Evolutionary conservation across 148 eudicot species (phyloP), one percentile per base, ranked within the genome.

Genomic region (Cornus florida): DNA sequence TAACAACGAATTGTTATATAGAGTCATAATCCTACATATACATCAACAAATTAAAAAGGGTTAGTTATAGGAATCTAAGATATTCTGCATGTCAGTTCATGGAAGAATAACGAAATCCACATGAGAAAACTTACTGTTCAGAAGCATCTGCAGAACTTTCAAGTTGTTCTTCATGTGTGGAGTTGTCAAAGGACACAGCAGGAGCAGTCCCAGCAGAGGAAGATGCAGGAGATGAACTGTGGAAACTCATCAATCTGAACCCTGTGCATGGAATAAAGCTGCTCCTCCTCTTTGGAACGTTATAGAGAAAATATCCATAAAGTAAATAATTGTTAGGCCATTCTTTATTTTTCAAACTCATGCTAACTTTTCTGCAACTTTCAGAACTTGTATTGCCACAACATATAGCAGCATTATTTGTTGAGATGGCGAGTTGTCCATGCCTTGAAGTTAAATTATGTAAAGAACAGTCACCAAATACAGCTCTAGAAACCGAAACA

Each of bases 281-380:
- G 28, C 83, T 86, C 68, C 80, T 87, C 67, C 89, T 80, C 87
- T 85, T 84, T 35, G 84, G 78, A 75, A 81, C 86, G 77, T 84
- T 86, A 77, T 82, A 86, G 24, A 82, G 78, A 70, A 91, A 88
- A 81, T 91, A 89, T 38, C 89, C 90, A 78, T 83, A 88, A 17
- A 89, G 41, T 33, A 84, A 71, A 53, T 77, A 74, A 39, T 82
- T 86, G 71, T 84, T 77, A 31, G 83, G 84, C 70, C 74, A 87
- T 67, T 83, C 93, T 33, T 69, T 83, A 69, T 89, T 91, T 67
- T 77, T 86, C 81, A 87, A 81, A 76, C 88, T 88, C 94, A 91
- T 91, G 76, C 81, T 84, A 75, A 84, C 84, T 59, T 85, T 79
- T 75, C 82, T 82, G 78, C 85, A 83, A 68, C 78, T 62, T 70